Base-by-base conservation (phyloP, 208 protist species). In the Trypanosoma melophagium region DNA sequence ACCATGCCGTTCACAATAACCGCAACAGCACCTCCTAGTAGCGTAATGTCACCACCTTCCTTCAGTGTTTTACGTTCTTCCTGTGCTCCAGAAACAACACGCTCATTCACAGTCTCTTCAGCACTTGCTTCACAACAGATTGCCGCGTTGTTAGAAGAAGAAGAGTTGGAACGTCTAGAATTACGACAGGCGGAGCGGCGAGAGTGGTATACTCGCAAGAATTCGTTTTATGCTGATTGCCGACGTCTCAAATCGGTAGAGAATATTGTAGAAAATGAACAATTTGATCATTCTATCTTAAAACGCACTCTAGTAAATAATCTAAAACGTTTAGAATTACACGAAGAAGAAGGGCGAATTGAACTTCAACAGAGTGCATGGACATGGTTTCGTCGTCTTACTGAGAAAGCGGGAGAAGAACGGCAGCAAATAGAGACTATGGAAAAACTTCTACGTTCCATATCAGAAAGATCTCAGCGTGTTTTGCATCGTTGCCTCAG, bases 271-370 rank as follows among this genome's bases (percentile, higher is more conserved):
- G 55, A 60, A 3, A 47, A 2, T 24, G 24, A 22, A 49, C 24
- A 68, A 13, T 13, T 47, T 25, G 56, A 55, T 16, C 42, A 17
- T 16, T 31, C 54, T n/a, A 31, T 62, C 21, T 28, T 24, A 49
- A 10, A 28, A 17, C 64, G 47, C 8, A 14, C 54, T 13, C 21
- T 69, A n/a, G 35, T 1, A 3, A 58, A 66, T 42, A 22, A 35
- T 16, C 13, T 53, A 7, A 41, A 44, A 17, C 47, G 59, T 24
- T 21, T 71, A 28, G 50, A 57, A 38, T 51, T 64, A 21, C 31
- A 54, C 45, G 66, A 71, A 42, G 66, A 71, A 45, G 56, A 63
- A 35, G 31, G 25, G 12, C 38, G 66, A 50, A 40, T 71, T 12
- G 57, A 63, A 22, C 10, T 71, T 19, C 55, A 64, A 28, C 56